These are phyloP conservation scores for Passiflora organensis DNA, from an alignment of 345 rosid genomes.

Conservation along the genomic window DNA sequence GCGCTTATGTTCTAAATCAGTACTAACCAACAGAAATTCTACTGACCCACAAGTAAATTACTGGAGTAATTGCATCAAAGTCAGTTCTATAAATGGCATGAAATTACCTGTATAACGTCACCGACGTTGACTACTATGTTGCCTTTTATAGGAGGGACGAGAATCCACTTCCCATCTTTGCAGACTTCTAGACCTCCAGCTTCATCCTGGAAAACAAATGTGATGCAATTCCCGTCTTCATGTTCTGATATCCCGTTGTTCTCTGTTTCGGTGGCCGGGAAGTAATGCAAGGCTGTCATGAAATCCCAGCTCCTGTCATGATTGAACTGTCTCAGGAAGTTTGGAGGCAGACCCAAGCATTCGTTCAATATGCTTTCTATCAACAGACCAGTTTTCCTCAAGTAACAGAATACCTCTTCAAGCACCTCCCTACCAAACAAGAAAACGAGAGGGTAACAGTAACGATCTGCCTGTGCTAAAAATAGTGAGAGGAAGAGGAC, in stretches of 20 bases:
- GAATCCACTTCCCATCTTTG: constrained; percentile 43
- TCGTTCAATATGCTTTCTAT: constrained; percentile 37
- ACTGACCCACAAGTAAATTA: too few species aligned
- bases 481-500: too few species aligned
- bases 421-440: constrained; percentile 27
- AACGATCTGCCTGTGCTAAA: too few species aligned
- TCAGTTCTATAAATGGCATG: background rate
- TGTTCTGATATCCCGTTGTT: constrained; percentile 40
- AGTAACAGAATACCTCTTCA: constrained; percentile 28
- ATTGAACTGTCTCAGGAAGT: constrained; percentile 39
- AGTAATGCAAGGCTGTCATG: constrained; percentile 34
- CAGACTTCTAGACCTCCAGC: constrained; percentile 45
- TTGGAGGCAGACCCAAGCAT: constrained; percentile 42
- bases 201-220: constrained; percentile 46
- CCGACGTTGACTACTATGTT: constrained; percentile 40
- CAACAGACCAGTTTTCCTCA: constrained; percentile 25
- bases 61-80: too few species aligned
- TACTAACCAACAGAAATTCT: too few species aligned
- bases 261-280: constrained; percentile 35
- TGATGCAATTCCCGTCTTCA: constrained; percentile 45
- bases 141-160: constrained; percentile 22
- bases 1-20: too few species aligned
- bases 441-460: too few species aligned
- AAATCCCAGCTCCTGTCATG: constrained; percentile 56
- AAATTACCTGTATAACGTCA: constrained; percentile 44